These are phyloP conservation scores for Colletotrichum sp. DNA, from an alignment of 2,329 filamentous ascomycete species.

Conservation along the genomic window DNA sequence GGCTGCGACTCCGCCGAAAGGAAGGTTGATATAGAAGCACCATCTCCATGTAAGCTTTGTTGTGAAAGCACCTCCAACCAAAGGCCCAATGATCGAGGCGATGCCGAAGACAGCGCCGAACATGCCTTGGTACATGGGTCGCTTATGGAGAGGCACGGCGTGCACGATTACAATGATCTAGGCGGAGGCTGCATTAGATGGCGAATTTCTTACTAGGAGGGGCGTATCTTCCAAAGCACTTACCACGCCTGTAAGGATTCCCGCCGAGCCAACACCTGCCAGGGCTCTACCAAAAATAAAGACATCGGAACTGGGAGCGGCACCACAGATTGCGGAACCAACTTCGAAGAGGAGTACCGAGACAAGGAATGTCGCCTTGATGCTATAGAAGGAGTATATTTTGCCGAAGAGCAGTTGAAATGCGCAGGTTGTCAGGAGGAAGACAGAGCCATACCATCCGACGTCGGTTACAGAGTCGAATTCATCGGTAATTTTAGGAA, in stretches of 20 bases:
- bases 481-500: slow-evolving; percentile 34
- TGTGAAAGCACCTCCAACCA: slow-evolving; percentile 31
- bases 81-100: slow-evolving; percentile 32
- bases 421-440: slow-evolving; percentile 29
- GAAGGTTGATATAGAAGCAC: slow-evolving; percentile 41
- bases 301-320: slow-evolving; percentile 31
- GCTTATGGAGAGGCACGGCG: slow-evolving; percentile 42
- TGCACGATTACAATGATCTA: slow-evolving; percentile 37
- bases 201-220: neutral
- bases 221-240: neutral
- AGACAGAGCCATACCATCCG: slow-evolving; percentile 33
- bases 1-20: slow-evolving; percentile 31
- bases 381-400: slow-evolving; percentile 29
- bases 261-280: slow-evolving; percentile 37
- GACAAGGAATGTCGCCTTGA: slow-evolving; percentile 29
- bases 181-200: slow-evolving; percentile 26
- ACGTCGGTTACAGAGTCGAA: slow-evolving; percentile 30
- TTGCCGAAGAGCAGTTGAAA: slow-evolving; percentile 33
- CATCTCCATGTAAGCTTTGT: slow-evolving; percentile 37
- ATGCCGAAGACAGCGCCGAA: slow-evolving; percentile 47
- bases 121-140: slow-evolving; percentile 31
- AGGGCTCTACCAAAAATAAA: slow-evolving; percentile 42
- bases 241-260: slow-evolving; percentile 34
- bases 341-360: slow-evolving; percentile 30
- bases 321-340: slow-evolving; percentile 34